Conservation (phyloP, 768 basidiomycete species). For the Mycena galopus region DNA sequence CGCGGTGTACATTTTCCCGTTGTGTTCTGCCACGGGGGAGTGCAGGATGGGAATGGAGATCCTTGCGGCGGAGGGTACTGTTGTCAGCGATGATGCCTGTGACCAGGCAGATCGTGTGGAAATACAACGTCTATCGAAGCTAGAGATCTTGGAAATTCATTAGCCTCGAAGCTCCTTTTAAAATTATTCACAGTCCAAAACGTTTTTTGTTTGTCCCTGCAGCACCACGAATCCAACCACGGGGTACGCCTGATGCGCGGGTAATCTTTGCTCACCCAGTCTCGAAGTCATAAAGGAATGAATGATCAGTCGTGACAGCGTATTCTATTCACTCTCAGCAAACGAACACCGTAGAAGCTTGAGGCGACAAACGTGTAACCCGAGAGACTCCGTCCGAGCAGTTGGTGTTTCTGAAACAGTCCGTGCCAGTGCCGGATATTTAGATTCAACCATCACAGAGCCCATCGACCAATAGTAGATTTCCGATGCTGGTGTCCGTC, state of each 20-base stretch:
- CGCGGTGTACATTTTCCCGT: not conserved
- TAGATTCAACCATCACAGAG: not conserved
- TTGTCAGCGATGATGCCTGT: not conserved
- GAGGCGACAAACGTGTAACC: slow-evolving; percentile 23
- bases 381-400: slow-evolving; percentile 43
- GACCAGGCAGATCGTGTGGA: not conserved
- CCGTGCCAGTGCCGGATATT: slow-evolving; percentile 42
- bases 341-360: too few relatives aligned
- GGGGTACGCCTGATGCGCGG: too few relatives aligned
- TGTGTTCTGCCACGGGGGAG: not conserved
- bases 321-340: not conserved
- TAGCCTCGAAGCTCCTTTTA: not conserved
- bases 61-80: not conserved
- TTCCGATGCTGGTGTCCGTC: slow-evolving; percentile 54
- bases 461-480: not conserved
- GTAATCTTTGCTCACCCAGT: not conserved
- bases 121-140: not conserved
- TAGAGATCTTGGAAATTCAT: slow-evolving; percentile 3
- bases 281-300: slow-evolving; percentile 16
- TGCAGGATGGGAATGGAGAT: not conserved
- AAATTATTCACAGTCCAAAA: too few relatives aligned
- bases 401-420: slow-evolving; percentile 40
- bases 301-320: slow-evolving; percentile 5
- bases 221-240: too few relatives aligned
- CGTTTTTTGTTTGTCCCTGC: too few relatives aligned